Percentiles rank a stretch among this genome's conserved stretches.
Conservation (phyloP, 345 rosid genomes). For the Pistacia atlantica region DNA sequence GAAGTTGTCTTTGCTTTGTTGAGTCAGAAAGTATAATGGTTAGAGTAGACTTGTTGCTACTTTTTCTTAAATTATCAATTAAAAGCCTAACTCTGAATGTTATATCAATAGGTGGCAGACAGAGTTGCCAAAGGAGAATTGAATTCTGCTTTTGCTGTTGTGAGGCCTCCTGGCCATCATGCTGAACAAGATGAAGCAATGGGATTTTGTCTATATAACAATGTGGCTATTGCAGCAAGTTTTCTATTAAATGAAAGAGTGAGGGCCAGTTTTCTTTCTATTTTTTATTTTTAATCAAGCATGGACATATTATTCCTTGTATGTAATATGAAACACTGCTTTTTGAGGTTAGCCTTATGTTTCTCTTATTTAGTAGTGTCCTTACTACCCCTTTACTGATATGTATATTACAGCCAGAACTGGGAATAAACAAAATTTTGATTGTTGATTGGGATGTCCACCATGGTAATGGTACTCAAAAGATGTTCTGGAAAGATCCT, state of each 20-base stretch:
- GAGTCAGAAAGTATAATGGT: not conserved
- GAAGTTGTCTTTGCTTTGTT: not conserved
- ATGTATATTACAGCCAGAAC: slow-evolving; percentile 49
- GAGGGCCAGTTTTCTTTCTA: slow-evolving; percentile 27
- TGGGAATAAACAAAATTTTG: slow-evolving; percentile 78
- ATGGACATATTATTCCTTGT: slow-evolving; percentile 17
- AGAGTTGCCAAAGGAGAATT: slow-evolving; percentile 84
- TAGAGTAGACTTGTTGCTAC: not conserved
- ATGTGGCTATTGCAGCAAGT: slow-evolving; percentile 85
- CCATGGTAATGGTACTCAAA: slow-evolving; percentile 96
- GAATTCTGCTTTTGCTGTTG: slow-evolving; percentile 81
- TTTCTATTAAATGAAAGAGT: slow-evolving; percentile 70
- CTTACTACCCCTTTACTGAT: slow-evolving; percentile 8
- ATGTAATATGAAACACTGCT: not conserved
- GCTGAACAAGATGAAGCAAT: slow-evolving; percentile 81
- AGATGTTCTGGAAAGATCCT: slow-evolving; percentile 88
- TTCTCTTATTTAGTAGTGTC: slow-evolving; percentile 9
- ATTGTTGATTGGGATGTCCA: slow-evolving; percentile 99
- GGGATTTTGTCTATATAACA: slow-evolving; percentile 96
- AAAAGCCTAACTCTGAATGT: not conserved
- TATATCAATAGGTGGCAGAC: slow-evolving; percentile 53
- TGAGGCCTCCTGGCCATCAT: slow-evolving; percentile 99
- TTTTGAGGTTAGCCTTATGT: slow-evolving; percentile 1
- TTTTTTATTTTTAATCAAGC: not conserved
- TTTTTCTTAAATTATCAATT: not conserved